Evolutionary conservation across 768 basidiomycete genomes (phyloP), one percentile per base, ranked within the genome.

Genomic region (Russula brevipes): DNA sequence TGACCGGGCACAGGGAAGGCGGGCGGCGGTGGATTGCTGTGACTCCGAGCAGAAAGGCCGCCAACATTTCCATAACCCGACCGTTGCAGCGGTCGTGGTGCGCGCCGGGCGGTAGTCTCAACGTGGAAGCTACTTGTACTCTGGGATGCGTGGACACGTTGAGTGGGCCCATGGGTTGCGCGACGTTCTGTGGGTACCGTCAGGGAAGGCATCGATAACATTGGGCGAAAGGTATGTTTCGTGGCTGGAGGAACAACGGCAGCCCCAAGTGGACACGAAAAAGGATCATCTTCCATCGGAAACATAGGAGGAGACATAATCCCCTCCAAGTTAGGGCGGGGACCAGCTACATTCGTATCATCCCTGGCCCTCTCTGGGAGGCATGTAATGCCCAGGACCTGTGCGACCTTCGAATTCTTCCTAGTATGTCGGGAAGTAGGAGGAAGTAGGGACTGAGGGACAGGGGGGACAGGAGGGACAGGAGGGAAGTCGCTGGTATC

Each of bases 231-330:
- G 30, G 6, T 46, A 41, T 41, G 45, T 46, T 53, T 44, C 45
- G 30, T n/a, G n/a, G 45, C 46, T 39, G 46, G 19, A 12, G 33
- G 46, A 17, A 57, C 8, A 19, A 58, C 19, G 42, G 30, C 10
- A 11, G 56, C 50, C 36, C 57, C 57, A 17, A n/a, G 62, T 33
- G 58, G 58, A 19, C 41, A 4, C 14, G 39, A 30, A 50, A 59
- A 64, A 17, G 57, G 57, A 41, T 64, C 63, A 17, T 2, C 33
- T 14, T 54, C 57, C 52, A 64, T 59, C n/a, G 62, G 62, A 19
- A 63, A 47, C 14, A 63, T 14, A 31, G 57, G 62, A 47, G 57
- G 62, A 47, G 62, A 63, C 51, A 54, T 41, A 10, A 54, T 24
- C 24, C 24, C 24, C 24, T 24, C 24, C 24, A 24, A 2, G 31